These are phyloP conservation scores for Amanita rimosa DNA, from an alignment of 768 basidiomycete genomes.

Conservation along the genomic window DNA sequence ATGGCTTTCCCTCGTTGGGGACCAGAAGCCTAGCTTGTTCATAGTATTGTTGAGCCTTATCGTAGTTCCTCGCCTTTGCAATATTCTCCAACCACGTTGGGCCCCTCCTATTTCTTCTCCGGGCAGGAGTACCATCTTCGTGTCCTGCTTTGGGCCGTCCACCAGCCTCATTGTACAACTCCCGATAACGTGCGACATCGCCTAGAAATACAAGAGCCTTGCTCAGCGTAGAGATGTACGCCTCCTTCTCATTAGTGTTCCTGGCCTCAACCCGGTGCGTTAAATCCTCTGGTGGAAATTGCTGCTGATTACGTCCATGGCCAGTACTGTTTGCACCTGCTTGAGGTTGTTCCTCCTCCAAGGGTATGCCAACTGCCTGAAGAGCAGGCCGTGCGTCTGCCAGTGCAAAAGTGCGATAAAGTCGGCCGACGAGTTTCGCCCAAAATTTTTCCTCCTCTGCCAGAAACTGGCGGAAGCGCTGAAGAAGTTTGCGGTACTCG, in stretches of 20 bases:
- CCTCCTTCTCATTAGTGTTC: constrained; percentile 42
- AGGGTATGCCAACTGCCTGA: constrained; percentile 41
- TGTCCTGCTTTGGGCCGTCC: constrained; percentile 58
- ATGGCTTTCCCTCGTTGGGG: constrained; percentile 88
- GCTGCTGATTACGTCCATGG: constrained; percentile 44
- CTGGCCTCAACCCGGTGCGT: constrained; percentile 24
- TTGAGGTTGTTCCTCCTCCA: constrained; percentile 26
- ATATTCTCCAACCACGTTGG: constrained; percentile 28
- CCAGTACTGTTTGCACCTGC: constrained; percentile 12
- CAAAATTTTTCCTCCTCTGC: constrained; percentile 89
- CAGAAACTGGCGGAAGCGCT: constrained; percentile 85
- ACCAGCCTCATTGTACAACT: constrained; percentile 72
- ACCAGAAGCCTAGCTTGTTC: constrained; percentile 73
- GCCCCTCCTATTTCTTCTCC: constrained; percentile 34
- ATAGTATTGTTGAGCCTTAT: constrained; percentile 71
- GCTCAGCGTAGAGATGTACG: constrained; percentile 64
- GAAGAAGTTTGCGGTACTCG: constrained; percentile 77
- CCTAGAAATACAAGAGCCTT: constrained; percentile 89
- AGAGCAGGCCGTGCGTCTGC: constrained; percentile 52
- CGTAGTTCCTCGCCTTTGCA: constrained; percentile 56
- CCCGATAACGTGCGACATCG: constrained; percentile 89
- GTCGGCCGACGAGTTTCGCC: constrained; percentile 64
- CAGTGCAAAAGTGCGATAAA: constrained; percentile 64
- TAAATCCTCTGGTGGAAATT: constrained; percentile 50
- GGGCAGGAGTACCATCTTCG: constrained; percentile 37